Conservation (phyloP, 176 grass and related monocot species). For the Puya raimondii region DNA sequence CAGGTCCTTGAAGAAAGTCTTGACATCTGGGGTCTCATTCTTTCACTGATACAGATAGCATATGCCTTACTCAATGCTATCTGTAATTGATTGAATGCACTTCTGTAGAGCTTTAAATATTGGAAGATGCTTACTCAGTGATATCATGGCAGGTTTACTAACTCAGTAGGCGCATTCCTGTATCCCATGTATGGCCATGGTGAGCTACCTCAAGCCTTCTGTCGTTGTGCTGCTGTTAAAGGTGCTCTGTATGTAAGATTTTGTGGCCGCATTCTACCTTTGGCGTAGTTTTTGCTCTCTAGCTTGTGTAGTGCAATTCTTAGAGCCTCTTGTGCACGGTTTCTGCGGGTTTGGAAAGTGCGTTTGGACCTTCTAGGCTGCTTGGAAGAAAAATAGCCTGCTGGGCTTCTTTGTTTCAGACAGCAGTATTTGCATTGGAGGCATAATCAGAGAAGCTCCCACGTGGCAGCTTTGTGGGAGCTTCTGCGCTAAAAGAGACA, state of each 20-base stretch:
- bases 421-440: too few species aligned
- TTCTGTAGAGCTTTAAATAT: background rate
- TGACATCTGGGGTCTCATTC: too few species aligned
- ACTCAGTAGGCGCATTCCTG: slow-evolving; percentile 82
- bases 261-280: slow-evolving; percentile 5
- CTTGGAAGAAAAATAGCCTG: too few species aligned
- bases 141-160: slow-evolving; percentile 56
- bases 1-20: too few species aligned
- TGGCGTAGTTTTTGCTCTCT: slow-evolving; percentile 6
- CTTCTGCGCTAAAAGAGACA: too few species aligned
- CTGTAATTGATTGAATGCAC: background rate
- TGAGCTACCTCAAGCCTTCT: slow-evolving; percentile 95
- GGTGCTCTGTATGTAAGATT: slow-evolving; percentile 92
- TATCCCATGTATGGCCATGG: slow-evolving; percentile 96
- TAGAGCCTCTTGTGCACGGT: background rate
- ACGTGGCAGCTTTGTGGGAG: too few species aligned
- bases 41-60: too few species aligned
- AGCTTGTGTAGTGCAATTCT: slow-evolving; percentile 5
- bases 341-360: too few species aligned
- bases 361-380: too few species aligned
- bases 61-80: too few species aligned
- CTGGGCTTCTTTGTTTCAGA: too few species aligned
- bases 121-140: background rate
- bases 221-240: slow-evolving; percentile 92
- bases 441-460: too few species aligned